Base-by-base conservation (phyloP, 306 rosid genomes). In the Adenanthera pavonina region DNA sequence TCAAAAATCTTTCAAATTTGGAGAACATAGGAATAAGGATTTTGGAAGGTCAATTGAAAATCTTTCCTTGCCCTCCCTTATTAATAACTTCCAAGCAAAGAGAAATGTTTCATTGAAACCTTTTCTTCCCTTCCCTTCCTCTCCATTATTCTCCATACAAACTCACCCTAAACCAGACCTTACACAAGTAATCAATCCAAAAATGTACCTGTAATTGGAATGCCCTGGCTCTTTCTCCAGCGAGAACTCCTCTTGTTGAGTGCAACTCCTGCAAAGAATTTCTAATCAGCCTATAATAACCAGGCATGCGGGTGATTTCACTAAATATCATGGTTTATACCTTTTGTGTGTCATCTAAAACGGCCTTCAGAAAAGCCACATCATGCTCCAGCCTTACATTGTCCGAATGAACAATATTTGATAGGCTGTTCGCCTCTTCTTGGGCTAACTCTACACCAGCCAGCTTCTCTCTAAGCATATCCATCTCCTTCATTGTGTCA, bases 301-400 rank as follows among this genome's bases (percentile, higher is more conserved):
- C 25, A 67, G 67, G 43, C 5, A 83, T 34, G 74, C 62, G 19
- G 59, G 17, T 36, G 56, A 47, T 72, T 80, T 6, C 30, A 46
- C 40, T 53, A 65, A 76, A 69, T 17, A 34, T 64, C 16, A 46
- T 8, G 43, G 59, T 20, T 34, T 69, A 46, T 83, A 94, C 98
- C 98, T 94, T 94, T 77, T 92, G 98, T 0, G 97, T 94, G 78
- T 94, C 98, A 69, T 94, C 98, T 80, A 91, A 84, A 62, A 94
- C 97, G 41, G 97, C 98, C 88, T 94, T 94, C 87, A 94, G 98
- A 82, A 94, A 94, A 77, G 98, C 98, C 85, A 94, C 97, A 48
- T 94, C 97, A 51, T 92, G 98, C 86, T 94, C 97, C 3, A 94
- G 97, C 81, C 98, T 84, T 35, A 94, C 95, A 10, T 94, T 94